A percentile compares a stretch with the other conserved stretches of the same genome.
Evolutionary conservation across 495 filamentous ascomycete species (phyloP).

Genomic region (Penicillium argentinense): DNA sequence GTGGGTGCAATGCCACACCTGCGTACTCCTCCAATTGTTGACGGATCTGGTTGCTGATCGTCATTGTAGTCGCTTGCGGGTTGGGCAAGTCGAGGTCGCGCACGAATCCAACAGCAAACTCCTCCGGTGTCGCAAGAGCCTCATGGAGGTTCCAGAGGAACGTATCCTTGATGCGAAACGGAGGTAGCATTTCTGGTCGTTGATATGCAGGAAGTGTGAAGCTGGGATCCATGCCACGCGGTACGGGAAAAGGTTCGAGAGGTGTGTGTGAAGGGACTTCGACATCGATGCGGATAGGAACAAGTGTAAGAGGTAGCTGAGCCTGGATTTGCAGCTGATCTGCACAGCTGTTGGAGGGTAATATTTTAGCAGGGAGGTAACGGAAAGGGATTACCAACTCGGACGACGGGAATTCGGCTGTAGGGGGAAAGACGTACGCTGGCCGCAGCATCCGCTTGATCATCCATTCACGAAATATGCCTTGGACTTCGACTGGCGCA

Average conservation of each 20-base stretch:
- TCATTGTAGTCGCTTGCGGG: conserved; percentile 59
- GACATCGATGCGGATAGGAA: conserved; percentile 95
- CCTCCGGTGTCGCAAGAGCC: conserved; percentile 87
- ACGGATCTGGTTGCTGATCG: conserved; percentile 91
- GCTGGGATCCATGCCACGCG: conserved; percentile 58
- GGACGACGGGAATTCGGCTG: neutral
- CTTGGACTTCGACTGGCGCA: conserved; percentile 79
- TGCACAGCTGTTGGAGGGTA: conserved; percentile 33
- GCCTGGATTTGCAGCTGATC: conserved; percentile 81
- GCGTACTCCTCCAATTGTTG: conserved; percentile 96
- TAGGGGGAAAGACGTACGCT: conserved; percentile 33
- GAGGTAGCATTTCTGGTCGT: conserved; percentile 70
- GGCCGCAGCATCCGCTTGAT: conserved; percentile 64
- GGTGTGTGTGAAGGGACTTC: conserved; percentile 82
- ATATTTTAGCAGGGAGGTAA: neutral
- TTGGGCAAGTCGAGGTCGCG: conserved; percentile 93
- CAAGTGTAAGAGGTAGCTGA: conserved; percentile 80
- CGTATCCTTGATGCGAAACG: conserved; percentile 84
- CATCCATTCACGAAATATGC: conserved; percentile 95
- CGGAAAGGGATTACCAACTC: too few species aligned
- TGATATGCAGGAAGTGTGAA: conserved; percentile 76
- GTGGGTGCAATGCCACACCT: conserved; percentile 86
- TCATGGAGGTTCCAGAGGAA: conserved; percentile 99
- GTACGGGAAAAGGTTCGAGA: conserved; percentile 66
- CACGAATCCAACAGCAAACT: conserved; percentile 87